phyloP scores from a whole-genome alignment of 495 filamentous ascomycete species.

The Lophiostoma macrostomum region DNA sequence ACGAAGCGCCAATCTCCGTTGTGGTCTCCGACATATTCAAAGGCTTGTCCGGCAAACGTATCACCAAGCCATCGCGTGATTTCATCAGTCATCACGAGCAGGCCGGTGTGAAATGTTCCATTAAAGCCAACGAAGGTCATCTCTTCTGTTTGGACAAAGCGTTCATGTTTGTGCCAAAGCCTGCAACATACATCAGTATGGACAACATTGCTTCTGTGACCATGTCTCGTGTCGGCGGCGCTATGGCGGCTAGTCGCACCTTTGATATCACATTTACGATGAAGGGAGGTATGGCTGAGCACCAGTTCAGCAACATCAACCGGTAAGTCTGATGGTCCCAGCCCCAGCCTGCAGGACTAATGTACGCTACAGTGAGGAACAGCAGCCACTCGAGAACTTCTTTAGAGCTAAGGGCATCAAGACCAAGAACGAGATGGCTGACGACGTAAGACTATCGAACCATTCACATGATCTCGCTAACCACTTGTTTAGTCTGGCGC shows the following conservation, averaged over 20 bases:
- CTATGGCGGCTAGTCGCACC: conserved; percentile 87
- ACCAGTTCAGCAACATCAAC: conserved; percentile 99
- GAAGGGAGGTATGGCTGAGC: conserved; percentile 73
- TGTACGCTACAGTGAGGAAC: conserved; percentile 67
- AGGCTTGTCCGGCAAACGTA: conserved; percentile 88
- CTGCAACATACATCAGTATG: conserved; percentile 91
- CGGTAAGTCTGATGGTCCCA: conserved; percentile 50
- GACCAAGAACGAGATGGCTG: conserved; percentile 93
- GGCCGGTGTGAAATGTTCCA: conserved; percentile 96
- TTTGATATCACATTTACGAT: conserved; percentile 93
- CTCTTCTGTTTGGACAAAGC: conserved; percentile 97
- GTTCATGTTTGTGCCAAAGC: conserved; percentile 98
- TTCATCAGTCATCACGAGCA: conserved; percentile 90
- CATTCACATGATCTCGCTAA: conserved; percentile 16
- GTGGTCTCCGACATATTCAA: conserved; percentile 94
- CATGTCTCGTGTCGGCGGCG: conserved; percentile 93
- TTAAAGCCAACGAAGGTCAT: conserved; percentile 97
- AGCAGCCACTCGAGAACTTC: conserved; percentile 91
- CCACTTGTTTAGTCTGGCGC: conserved; percentile 47
- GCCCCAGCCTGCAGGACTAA: background rate
- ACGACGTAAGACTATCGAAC: conserved; percentile 51
- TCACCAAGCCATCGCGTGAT: conserved; percentile 88
- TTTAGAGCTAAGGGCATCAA: conserved; percentile 89
- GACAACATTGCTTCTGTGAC: conserved; percentile 86
- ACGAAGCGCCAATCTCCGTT: conserved; percentile 85